Conservation (phyloP, 73 alveolate genomes). For the Tetrahymena borealis region DNA sequence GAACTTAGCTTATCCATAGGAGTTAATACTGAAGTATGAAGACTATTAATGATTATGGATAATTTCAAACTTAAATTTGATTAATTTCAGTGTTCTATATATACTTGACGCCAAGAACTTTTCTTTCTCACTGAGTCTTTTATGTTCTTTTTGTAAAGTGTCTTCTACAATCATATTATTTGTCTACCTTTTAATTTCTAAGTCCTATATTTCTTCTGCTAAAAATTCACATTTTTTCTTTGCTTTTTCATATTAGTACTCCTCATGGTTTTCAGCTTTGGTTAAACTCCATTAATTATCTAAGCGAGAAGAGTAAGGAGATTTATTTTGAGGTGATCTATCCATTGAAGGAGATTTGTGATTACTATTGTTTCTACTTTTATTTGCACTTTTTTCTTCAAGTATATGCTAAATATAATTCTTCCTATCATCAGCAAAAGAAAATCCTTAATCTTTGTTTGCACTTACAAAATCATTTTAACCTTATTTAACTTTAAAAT, state of each 20-base stretch:
- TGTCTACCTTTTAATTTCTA: neutral
- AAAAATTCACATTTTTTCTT: neutral
- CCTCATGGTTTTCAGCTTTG: neutral
- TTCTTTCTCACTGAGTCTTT: neutral
- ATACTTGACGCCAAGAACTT: neutral
- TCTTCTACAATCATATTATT: neutral
- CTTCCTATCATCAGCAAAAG: neutral
- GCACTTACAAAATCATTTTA: neutral
- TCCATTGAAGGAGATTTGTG: neutral
- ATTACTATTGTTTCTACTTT: neutral
- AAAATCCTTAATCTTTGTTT: neutral
- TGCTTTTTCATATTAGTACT: neutral
- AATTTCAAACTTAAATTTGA: neutral
- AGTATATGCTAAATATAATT: neutral
- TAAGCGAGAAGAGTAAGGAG: neutral
- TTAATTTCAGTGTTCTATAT: neutral
- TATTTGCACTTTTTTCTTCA: neutral
- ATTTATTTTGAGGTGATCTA: neutral
- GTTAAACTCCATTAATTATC: neutral
- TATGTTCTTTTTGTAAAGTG: neutral
- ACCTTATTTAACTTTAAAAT: too few relatives aligned
- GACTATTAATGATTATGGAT: neutral
- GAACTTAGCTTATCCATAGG: neutral
- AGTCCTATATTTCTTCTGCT: neutral
- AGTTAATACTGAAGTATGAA: neutral